Evolutionary conservation across 208 protist species (phyloP).

Genomic region (Trypanosoma boissoni): DNA sequence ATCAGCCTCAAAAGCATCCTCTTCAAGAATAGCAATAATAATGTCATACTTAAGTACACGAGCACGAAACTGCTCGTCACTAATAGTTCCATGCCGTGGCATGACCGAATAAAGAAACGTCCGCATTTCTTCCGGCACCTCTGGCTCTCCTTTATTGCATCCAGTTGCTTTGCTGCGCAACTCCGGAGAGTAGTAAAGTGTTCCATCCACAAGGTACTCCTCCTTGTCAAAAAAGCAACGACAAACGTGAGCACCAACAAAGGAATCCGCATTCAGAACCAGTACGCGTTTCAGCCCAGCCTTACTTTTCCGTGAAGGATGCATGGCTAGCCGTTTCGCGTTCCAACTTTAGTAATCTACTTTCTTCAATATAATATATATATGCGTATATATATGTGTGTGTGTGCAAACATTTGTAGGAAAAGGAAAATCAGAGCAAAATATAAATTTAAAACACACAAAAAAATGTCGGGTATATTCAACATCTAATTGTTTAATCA

Average conservation of each 20-base stretch:
- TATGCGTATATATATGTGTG: too few species aligned
- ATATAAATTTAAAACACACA: too few species aligned
- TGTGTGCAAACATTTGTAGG: too few species aligned
- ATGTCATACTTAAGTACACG: conserved; percentile 79
- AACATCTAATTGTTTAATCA: too few species aligned
- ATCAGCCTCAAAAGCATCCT: conserved; percentile 78
- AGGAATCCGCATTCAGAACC: conserved; percentile 79
- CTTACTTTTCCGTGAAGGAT: not conserved
- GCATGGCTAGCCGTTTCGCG: not conserved
- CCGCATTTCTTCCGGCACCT: conserved; percentile 35
- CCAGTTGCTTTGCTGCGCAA: not conserved
- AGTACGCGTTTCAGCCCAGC: conserved; percentile 67
- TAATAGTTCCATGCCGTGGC: conserved; percentile 61
- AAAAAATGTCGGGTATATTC: too few species aligned
- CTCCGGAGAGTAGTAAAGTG: conserved; percentile 26
- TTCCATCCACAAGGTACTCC: conserved; percentile 81
- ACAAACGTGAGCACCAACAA: conserved; percentile 67
- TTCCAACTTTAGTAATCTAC: too few species aligned
- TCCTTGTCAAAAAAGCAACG: conserved; percentile 52
- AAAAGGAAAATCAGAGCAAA: conserved; percentile 3
- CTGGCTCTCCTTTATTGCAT: not conserved
- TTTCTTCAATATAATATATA: too few species aligned
- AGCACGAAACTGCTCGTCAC: conserved; percentile 52
- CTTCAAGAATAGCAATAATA: conserved; percentile 79
- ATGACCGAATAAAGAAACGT: conserved; percentile 51